Conservation (phyloP, 2,329 filamentous ascomycete genomes). For the Xylariaceae sp. region DNA sequence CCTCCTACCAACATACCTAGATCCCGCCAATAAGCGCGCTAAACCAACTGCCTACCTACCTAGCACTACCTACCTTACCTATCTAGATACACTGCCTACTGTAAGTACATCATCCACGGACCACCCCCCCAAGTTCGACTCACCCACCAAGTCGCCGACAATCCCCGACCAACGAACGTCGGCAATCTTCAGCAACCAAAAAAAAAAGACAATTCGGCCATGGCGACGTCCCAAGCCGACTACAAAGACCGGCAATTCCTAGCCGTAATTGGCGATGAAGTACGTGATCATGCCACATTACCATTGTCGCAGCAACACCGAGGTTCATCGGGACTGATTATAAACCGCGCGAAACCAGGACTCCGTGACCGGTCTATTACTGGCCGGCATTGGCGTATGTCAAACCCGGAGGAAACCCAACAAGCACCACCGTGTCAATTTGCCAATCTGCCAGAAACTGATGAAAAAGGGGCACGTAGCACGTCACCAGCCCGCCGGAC, state of each 20-base stretch:
- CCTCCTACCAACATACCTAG: not conserved
- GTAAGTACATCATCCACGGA: no score
- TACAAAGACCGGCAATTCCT: conserved; percentile 90
- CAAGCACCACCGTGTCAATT: no score
- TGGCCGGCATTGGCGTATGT: conserved; percentile 85
- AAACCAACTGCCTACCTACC: not conserved
- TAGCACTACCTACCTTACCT: no score
- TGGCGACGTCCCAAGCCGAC: conserved; percentile 50
- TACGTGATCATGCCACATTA: conserved; percentile 32
- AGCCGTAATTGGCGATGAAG: conserved; percentile 97
- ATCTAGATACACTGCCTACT: no score
- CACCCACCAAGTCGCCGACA: not conserved
- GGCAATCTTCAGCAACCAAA: not conserved
- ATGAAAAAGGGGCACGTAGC: conserved; percentile 46
- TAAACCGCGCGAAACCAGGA: conserved; percentile 52
- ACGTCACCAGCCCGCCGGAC: conserved; percentile 83
- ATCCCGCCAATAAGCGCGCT: not conserved
- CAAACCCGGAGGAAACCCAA: not conserved
- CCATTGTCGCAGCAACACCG: no score
- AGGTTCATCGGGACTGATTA: not conserved
- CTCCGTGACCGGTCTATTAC: conserved; percentile 89
- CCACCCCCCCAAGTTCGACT: not conserved
- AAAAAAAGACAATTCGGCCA: conserved; percentile 9
- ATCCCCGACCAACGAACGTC: not conserved
- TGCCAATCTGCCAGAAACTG: not conserved